Percentiles rank a stretch among this genome's conserved stretches.
Evolutionary conservation across 352 stramenopile species (phyloP).

Genomic region (Pythium biforme): DNA sequence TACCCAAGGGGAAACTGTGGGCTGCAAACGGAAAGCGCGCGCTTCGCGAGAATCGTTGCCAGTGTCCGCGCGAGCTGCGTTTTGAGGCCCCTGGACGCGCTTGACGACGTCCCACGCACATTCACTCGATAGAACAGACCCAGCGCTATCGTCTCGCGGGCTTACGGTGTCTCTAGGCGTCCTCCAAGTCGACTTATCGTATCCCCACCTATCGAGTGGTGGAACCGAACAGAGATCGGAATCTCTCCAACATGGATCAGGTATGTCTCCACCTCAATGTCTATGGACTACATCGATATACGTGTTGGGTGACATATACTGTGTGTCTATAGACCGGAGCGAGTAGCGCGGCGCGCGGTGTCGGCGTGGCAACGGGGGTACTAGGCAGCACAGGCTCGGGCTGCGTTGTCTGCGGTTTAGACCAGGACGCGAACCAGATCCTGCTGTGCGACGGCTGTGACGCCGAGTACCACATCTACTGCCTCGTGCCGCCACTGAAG

Average conservation of each 20-base stretch:
- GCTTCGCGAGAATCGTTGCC: neutral
- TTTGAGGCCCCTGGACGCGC: neutral
- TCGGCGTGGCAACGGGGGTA: too few relatives aligned
- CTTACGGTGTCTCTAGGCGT: neutral
- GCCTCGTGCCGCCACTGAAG: slow-evolving; percentile 64
- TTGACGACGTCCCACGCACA: neutral
- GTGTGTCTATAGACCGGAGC: neutral
- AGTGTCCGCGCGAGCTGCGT: neutral
- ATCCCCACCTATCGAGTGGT: too few relatives aligned
- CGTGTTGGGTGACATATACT: too few relatives aligned
- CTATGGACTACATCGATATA: too few relatives aligned
- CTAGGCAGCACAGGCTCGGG: slow-evolving; percentile 22
- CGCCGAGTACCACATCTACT: slow-evolving; percentile 87
- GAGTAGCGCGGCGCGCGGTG: too few relatives aligned
- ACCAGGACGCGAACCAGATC: slow-evolving; percentile 80
- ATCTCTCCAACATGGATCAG: too few relatives aligned
- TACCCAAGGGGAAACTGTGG: too few relatives aligned
- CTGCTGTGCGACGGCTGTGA: slow-evolving; percentile 83
- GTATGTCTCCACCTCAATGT: neutral
- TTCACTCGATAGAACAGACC: slow-evolving; percentile 17
- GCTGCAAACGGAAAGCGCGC: neutral
- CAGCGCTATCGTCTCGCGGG: slow-evolving; percentile 10
- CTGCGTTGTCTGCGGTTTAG: slow-evolving; percentile 65
- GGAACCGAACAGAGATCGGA: too few relatives aligned
- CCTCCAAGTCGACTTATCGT: neutral